Percentiles rank a stretch among this genome's conserved stretches.
phyloP scores from a whole-genome alignment of 129 eudicot genomes.

The Erigeron canadensis region DNA sequence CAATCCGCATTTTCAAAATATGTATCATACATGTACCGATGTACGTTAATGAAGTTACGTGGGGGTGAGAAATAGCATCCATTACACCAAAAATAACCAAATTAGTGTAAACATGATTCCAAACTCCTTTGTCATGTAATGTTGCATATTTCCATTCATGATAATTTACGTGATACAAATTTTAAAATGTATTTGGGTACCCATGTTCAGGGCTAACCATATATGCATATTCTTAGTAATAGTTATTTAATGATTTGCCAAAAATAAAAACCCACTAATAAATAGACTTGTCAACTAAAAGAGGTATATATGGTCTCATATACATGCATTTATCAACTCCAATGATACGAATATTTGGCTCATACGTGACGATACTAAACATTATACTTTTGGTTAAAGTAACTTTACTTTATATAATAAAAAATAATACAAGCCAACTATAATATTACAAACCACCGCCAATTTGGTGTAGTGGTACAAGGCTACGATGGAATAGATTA shows the following conservation, averaged over 20 bases:
- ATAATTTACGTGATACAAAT: slow-evolving; percentile 23
- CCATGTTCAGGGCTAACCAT: slow-evolving; percentile 30
- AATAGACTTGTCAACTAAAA: slow-evolving; percentile 17
- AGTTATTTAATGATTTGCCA: slow-evolving; percentile 26
- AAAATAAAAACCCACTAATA: slow-evolving; percentile 13
- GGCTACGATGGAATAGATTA: no score
- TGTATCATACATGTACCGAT: no score
- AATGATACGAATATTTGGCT: slow-evolving; percentile 19
- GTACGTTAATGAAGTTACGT: background rate
- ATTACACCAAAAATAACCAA: slow-evolving; percentile 1
- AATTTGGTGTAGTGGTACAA: no score
- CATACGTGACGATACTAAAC: background rate
- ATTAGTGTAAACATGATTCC: slow-evolving; percentile 20
- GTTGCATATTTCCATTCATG: slow-evolving; percentile 25
- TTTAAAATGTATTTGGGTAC: slow-evolving; percentile 15
- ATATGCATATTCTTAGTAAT: slow-evolving; percentile 16
- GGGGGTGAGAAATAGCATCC: background rate
- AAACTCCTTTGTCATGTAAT: slow-evolving; percentile 15
- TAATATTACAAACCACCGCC: no score
- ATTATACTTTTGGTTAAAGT: background rate
- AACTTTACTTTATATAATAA: background rate
- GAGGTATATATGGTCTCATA: background rate
- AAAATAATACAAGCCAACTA: background rate
- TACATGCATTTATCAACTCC: slow-evolving; percentile 4
- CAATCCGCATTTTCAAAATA: background rate